Evolutionary conservation across 192 early-diverging fungal species (phyloP), one percentile per base, ranked within the genome.

Genomic region (Podila clonocystis): DNA sequence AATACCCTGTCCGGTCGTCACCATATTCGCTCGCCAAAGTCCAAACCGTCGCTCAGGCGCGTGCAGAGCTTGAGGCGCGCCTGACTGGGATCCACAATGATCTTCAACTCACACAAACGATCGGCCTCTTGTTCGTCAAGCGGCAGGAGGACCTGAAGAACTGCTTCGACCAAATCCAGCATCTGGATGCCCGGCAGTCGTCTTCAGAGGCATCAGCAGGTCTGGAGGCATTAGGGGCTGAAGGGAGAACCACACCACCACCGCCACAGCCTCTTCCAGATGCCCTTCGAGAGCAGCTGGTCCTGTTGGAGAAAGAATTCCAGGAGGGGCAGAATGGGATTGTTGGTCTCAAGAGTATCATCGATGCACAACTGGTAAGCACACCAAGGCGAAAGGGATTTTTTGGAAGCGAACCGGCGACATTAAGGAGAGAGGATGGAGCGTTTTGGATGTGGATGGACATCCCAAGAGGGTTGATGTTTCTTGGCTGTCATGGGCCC

Each of bases 361-460:
- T 80, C 30, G 77, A 80, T 58, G 77, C 77, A 65, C 77, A 80
- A 45, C 62, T 80, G 70, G 77, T 80, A 80, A 50, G 24, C 41
- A 6, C n/a, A 24, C n/a, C 24, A 20, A 61, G n/a, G 20, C 29
- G 60, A 61, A 33, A 38, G 8, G 5, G 30, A 29, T 22, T 24
- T 65, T 31, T 22, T 60, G 17, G 17, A 49, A 34, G 57, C 58
- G 34, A 17, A 15, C 41, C 13, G 41, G 41, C 41, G 41, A 45
- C 13, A 45, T 45, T 45, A 45, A 45, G n/a, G 55, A 28, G 55
- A 58, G n/a, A 26, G 55, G n/a, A 28, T 28, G 55, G 2, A 26
- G n/a, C 26, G n/a, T 58, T 58, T 58, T 58, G 55, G 55, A 22
- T 26, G n/a, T 58, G 55, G 22, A 19, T 26, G n/a, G 55, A 3